Conservation (phyloP, 768 basidiomycete genomes). For the Mycena alexandri region DNA sequence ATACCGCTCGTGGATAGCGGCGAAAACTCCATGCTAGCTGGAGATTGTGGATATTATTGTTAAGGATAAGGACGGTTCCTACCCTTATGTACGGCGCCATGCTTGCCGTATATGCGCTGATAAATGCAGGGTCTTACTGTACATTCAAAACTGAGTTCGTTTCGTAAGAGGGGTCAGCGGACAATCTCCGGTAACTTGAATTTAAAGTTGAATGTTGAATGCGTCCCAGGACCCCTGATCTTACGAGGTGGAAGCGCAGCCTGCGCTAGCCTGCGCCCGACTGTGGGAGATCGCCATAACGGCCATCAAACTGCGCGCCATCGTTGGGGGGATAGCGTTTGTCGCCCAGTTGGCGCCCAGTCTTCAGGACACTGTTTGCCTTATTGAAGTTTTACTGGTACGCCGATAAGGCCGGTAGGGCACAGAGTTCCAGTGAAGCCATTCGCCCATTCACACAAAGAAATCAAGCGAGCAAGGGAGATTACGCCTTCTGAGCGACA, state of each 20-base stretch:
- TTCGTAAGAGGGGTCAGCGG: background rate
- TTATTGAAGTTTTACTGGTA: no score
- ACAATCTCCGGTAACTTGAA: no score
- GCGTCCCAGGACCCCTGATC: constrained; percentile 22
- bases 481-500: no score
- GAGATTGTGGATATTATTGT: background rate
- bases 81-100: no score
- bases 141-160: background rate
- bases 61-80: constrained; percentile 1
- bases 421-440: constrained; percentile 15
- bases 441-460: constrained; percentile 15
- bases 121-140: background rate
- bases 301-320: no score
- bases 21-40: constrained; percentile 19
- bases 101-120: no score
- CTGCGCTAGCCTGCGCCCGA: no score
- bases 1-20: background rate
- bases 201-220: constrained; percentile 6
- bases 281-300: no score
- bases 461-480: background rate
- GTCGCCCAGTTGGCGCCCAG: no score
- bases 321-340: no score
- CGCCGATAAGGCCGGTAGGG: no score
- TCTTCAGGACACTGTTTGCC: background rate
- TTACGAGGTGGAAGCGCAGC: background rate